Conservation (phyloP, 306 rosid species). For the Nissolia schottii region DNA sequence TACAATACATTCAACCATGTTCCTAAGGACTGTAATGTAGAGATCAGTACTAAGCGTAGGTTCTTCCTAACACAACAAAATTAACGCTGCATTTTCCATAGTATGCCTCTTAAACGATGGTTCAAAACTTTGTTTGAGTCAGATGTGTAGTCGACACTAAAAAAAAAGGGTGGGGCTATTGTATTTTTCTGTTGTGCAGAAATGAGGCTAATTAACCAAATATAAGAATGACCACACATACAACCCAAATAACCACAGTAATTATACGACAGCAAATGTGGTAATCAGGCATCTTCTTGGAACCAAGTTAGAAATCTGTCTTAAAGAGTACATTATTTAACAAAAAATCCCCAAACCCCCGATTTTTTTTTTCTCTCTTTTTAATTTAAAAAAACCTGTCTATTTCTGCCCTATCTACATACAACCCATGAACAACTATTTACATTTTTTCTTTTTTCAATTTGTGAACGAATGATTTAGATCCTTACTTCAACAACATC, state of each 20-base stretch:
- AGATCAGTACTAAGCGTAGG: too few relatives aligned
- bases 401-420: conserved; percentile 6
- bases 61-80: too few relatives aligned
- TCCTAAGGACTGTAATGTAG: too few relatives aligned
- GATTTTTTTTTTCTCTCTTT: not conserved
- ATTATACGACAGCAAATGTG: not conserved
- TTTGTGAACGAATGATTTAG: conserved; percentile 22
- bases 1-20: too few relatives aligned
- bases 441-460: conserved; percentile 23
- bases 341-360: not conserved
- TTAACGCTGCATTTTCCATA: too few relatives aligned
- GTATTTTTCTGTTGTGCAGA: too few relatives aligned
- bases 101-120: too few relatives aligned
- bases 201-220: too few relatives aligned
- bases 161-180: too few relatives aligned
- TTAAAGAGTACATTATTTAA: not conserved
- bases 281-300: conserved; percentile 10
- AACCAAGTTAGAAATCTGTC: not conserved
- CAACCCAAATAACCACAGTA: not conserved
- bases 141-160: too few relatives aligned
- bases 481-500: conserved; percentile 88
- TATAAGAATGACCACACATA: too few relatives aligned
- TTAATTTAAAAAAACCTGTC: not conserved
- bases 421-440: conserved; percentile 23
- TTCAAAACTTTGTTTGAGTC: too few relatives aligned